A percentile compares a stretch with the other conserved stretches of the same genome.
Conservation (phyloP, 2,329 filamentous ascomycete genomes). For the Colletotrichum spaethianum region DNA sequence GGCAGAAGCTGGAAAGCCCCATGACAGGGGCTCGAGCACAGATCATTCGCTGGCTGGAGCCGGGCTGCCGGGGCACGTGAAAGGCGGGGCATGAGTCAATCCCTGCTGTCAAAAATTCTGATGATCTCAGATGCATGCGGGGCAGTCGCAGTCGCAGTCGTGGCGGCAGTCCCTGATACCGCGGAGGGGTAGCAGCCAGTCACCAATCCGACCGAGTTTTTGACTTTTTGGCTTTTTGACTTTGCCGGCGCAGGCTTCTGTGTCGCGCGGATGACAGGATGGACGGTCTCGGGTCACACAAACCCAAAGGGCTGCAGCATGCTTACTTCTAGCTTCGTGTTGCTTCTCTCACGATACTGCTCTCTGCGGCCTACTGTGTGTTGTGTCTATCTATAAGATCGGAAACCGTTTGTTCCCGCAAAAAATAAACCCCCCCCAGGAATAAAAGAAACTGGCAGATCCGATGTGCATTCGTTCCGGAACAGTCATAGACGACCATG, state of each 20-base stretch:
- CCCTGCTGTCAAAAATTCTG: conserved; percentile 39
- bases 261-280: conserved; percentile 4
- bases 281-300: conserved; percentile 16
- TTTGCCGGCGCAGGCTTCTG: conserved; percentile 6
- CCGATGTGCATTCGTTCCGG: conserved; percentile 14
- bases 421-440: background rate
- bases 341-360: conserved; percentile 17
- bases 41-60: conserved; percentile 12
- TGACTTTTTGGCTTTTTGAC: background rate
- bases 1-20: conserved; percentile 2
- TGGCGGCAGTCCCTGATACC: conserved; percentile 12
- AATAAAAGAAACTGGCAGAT: conserved; percentile 8
- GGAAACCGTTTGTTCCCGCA: background rate
- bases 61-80: conserved; percentile 29
- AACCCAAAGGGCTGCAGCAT: conserved; percentile 14
- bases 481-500: background rate
- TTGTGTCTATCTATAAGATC: conserved; percentile 25
- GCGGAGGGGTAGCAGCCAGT: conserved; percentile 22
- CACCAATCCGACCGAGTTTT: background rate
- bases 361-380: conserved; percentile 12
- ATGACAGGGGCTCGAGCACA: conserved; percentile 16
- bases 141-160: conserved; percentile 21
- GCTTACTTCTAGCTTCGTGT: conserved; percentile 27
- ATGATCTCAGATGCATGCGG: conserved; percentile 42
- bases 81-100: conserved; percentile 39